Base-by-base conservation (phyloP, 306 rosid species). In the Echinosophora koreensis region DNA sequence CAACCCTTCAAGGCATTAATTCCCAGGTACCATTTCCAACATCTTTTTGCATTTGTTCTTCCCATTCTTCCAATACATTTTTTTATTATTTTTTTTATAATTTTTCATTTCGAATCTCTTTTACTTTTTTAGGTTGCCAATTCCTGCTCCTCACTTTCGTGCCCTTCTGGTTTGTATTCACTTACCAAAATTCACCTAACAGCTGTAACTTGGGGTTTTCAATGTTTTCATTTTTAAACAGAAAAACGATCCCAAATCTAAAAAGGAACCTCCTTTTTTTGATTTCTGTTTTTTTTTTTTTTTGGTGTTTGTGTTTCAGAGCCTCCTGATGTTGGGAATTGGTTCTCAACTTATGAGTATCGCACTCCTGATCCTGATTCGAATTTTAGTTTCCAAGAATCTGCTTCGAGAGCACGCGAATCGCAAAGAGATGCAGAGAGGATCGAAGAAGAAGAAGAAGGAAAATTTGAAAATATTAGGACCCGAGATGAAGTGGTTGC, bases 311-410 rank as follows among this genome's bases (percentile, higher is more conserved):
- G n/a, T 67, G 27, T 81, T 8, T 66, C 79, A 90, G 97, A 88
- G 84, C 97, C 84, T 77, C 95, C 88, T 13, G 97, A 89, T 61
- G 73, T 92, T 39, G 78, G 87, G 16, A 85, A 85, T 39, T 92
- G 95, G 97, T 88, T 94, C 77, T 83, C 89, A 41, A 94, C 91
- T 86, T 94, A 94, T 22, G 73, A 71, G 56, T 94, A 94, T 50
- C 85, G 76, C 13, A 87, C 97, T 56, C 97, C 97, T 22, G 70
- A 17, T 18, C 80, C 77, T 34, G 89, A 84, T 66, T 88, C 86
- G 1, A 52, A 55, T 78, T 81, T 86, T 4, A 50, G 55, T 49
- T 59, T 86, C 2, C 76, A 75, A 13, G 87, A 78, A 12, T 81
- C 84, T 12, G 72, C 58, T 66, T 66, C 47, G 4, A 11, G 44